Evolutionary conservation across 2,329 filamentous ascomycete species (phyloP).

Genomic region (Leptosphaerulina australis): DNA sequence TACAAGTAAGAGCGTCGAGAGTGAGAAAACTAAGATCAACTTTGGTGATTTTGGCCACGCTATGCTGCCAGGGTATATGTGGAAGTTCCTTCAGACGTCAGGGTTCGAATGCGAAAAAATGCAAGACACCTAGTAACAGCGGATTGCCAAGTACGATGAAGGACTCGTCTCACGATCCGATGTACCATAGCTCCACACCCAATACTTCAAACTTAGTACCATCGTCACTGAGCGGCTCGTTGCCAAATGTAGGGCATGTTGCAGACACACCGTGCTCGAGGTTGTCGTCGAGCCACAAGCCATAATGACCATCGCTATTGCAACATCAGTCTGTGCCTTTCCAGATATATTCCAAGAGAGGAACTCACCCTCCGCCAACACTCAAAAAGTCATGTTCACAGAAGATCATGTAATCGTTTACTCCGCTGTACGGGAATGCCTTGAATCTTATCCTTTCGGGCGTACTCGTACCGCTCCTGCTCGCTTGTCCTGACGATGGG

Average conservation of each 20-base stretch:
- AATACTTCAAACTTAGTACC: constrained; percentile 90
- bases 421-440: constrained; percentile 92
- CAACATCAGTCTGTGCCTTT: constrained; percentile 4
- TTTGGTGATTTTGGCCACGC: no score
- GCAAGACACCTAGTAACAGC: no score
- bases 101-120: no score
- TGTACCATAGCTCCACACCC: constrained; percentile 91
- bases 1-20: no score
- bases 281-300: constrained; percentile 88
- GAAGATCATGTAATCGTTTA: constrained; percentile 96
- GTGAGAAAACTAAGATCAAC: no score
- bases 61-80: no score
- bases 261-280: constrained; percentile 85
- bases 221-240: constrained; percentile 90
- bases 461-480: constrained; percentile 58
- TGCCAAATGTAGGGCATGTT: constrained; percentile 88
- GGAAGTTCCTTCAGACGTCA: no score
- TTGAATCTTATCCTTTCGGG: constrained; percentile 89
- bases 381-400: constrained; percentile 86
- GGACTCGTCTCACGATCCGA: constrained; percentile 61
- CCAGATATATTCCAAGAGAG: neutral
- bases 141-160: neutral
- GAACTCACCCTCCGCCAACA: constrained; percentile 75
- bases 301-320: constrained; percentile 78
- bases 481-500: constrained; percentile 38